Percentiles rank a stretch among this genome's conserved stretches.
Evolutionary conservation across 2,329 filamentous ascomycete species (phyloP).

Genomic region (Ceratocystis cubensis): DNA sequence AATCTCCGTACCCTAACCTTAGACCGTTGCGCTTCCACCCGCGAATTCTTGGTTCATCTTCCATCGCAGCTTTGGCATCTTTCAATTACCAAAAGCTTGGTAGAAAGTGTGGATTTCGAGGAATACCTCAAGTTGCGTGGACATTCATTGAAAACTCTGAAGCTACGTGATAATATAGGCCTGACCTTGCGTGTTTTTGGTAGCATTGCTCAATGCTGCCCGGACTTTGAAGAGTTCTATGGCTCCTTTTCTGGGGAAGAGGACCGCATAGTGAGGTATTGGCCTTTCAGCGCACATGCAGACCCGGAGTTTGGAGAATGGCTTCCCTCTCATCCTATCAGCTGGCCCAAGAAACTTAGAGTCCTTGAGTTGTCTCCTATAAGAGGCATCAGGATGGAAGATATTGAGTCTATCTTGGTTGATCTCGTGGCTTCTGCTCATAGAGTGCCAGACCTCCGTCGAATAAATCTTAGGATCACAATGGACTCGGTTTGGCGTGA

Average conservation of each 20-base stretch:
- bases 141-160: not conserved
- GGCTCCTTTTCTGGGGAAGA: not conserved
- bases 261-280: not conserved
- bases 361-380: constrained; percentile 64
- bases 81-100: not conserved
- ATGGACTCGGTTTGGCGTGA: constrained; percentile 72
- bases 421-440: constrained; percentile 63
- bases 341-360: constrained; percentile 63
- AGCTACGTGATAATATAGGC: not conserved
- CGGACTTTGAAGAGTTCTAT: constrained; percentile 1
- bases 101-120: not conserved
- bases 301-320: not conserved
- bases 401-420: constrained; percentile 64
- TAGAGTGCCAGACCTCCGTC: constrained; percentile 52
- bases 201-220: constrained; percentile 1
- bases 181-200: not conserved
- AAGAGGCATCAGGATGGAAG: constrained; percentile 56
- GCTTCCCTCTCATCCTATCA: constrained; percentile 23
- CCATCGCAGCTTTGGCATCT: not conserved
- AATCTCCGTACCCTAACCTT: constrained; percentile 3
- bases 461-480: constrained; percentile 62
- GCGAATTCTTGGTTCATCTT: not conserved
- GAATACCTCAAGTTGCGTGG: not conserved
- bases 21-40: not conserved
- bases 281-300: too few relatives aligned